phyloP scores from a whole-genome alignment of 2,329 filamentous ascomycete species.

The Hymenoscyphus infarciens region DNA sequence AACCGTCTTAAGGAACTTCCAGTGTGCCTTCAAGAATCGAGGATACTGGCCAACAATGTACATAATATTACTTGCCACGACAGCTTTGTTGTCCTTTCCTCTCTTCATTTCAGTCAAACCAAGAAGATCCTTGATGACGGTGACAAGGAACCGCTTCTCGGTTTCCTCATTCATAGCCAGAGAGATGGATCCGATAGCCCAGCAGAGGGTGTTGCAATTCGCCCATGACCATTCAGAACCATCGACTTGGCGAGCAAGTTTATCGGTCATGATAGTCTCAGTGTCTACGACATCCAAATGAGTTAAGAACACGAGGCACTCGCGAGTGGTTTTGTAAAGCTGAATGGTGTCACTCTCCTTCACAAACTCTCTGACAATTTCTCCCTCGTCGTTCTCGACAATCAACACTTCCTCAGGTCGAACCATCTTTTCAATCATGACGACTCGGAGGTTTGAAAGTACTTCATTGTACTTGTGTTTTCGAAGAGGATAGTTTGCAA shows the following conservation, averaged over 20 bases:
- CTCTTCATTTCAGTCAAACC: slow-evolving; percentile 99
- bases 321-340: slow-evolving; percentile 97
- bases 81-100: slow-evolving; percentile 98
- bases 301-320: slow-evolving; percentile 94
- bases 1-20: slow-evolving; percentile 99
- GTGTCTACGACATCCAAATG: slow-evolving; percentile 97
- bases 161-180: slow-evolving; percentile 99
- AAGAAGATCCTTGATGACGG: slow-evolving; percentile 96
- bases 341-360: slow-evolving; percentile 99
- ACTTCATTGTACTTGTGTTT: slow-evolving; percentile 98
- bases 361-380: slow-evolving; percentile 98
- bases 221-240: slow-evolving; percentile 98
- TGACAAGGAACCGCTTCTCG: slow-evolving; percentile 96
- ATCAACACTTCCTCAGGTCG: slow-evolving; percentile 95
- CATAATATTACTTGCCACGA: slow-evolving; percentile 99
- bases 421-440: slow-evolving; percentile 99
- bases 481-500: slow-evolving; percentile 86
- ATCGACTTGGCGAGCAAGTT: slow-evolving; percentile 91
- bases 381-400: slow-evolving; percentile 98
- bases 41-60: slow-evolving; percentile 99
- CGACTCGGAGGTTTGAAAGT: slow-evolving; percentile 85
- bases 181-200: slow-evolving; percentile 98
- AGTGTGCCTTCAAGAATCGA: slow-evolving; percentile 96
- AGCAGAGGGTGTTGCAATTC: slow-evolving; percentile 99
- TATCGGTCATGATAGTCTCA: slow-evolving; percentile 99